Base-by-base conservation (phyloP, 768 basidiomycete genomes). In the Psilocybe sp. region DNA sequence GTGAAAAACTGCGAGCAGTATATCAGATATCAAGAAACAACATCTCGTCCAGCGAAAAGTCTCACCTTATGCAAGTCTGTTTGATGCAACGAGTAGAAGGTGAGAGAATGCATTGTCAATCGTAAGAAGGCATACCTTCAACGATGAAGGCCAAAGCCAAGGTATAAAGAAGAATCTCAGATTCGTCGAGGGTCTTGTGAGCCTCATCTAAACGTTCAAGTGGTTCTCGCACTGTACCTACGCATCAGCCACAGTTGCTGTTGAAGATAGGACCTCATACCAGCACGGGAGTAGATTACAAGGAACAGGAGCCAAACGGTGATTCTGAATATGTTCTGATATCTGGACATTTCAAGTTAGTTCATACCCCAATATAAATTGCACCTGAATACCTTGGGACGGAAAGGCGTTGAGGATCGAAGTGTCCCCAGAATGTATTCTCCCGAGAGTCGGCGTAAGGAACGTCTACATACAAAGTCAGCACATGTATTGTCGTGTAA, bases 301-400 rank as follows among this genome's bases (percentile, higher is more conserved):
- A 96, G 77, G 68, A 92, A 88, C 58, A 87, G 74, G 18, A 91
- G 61, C 90, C 89, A 93, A 32, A 92, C 73, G 5, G 76, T 47
- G 46, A 92, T 83, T 40, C 90, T 83, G 61, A 94, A 85, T 44
- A 84, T 74, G 56, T 92, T 94, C 64, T 95, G 94, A 64, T 95
- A 95, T 46, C 90, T 86, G 45, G 8, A 15, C 43, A 13, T 35
- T 57, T 52, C 34, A 50, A 48, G 40, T 44, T 33, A 50, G 41
- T 32, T 16, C 34, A 45, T 42, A 15, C 15, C 12, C 4, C 47
- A 18, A 34, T 31, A 9, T 18, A 13, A 32, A 32, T 16, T 7
- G 33, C 56, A 16, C n/a, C 13, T 1, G 54, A 55, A 16, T 45
- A 85, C 85, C 82, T 76, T 28, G 94, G 94, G 18, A 96, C 91